These are phyloP conservation scores for Sordariomycetes sp. DNA, from an alignment of 2,329 filamentous ascomycete genomes.

Conservation along the genomic window DNA sequence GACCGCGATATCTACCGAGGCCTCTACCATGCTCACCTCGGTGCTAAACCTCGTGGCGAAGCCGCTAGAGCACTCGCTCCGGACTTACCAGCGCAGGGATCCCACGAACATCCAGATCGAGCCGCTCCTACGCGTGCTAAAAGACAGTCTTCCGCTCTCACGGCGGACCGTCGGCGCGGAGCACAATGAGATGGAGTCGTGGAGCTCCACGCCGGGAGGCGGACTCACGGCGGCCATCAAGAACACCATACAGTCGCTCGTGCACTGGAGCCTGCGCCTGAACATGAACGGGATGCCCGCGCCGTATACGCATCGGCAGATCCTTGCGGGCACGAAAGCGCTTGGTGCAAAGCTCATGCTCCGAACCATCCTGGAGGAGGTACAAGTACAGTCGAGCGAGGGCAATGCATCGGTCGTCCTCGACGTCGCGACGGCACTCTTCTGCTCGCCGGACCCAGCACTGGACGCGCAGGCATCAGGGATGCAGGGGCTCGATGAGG, in stretches of 20 bases:
- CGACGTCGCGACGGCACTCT: conserved; percentile 54
- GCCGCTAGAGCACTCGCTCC: conserved; percentile 53
- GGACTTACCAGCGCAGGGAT: conserved; percentile 51
- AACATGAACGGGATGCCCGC: conserved; percentile 42
- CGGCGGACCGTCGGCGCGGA: conserved; percentile 50
- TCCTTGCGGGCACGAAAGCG: conserved; percentile 46
- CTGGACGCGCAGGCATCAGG: conserved; percentile 25
- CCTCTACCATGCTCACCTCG: conserved; percentile 54
- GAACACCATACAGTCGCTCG: conserved; percentile 46
- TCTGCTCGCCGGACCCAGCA: conserved; percentile 51
- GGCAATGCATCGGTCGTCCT: conserved; percentile 49
- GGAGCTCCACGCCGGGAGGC: conserved; percentile 41
- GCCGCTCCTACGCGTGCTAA: conserved; percentile 52
- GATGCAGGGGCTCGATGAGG: conserved; percentile 18
- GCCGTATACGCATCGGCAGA: conserved; percentile 59
- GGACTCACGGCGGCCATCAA: conserved; percentile 46
- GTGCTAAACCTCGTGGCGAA: conserved; percentile 61
- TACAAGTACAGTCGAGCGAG: conserved; percentile 45
- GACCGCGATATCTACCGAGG: conserved; percentile 57
- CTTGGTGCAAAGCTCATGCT: conserved; percentile 50
- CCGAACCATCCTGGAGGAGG: conserved; percentile 50
- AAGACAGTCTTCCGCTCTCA: conserved; percentile 41
- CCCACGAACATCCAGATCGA: conserved; percentile 58
- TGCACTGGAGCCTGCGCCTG: conserved; percentile 52
- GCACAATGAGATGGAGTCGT: conserved; percentile 54